These are phyloP conservation scores for Endogone sp. DNA, from an alignment of 192 early-diverging fungal genomes.

Conservation along the genomic window DNA sequence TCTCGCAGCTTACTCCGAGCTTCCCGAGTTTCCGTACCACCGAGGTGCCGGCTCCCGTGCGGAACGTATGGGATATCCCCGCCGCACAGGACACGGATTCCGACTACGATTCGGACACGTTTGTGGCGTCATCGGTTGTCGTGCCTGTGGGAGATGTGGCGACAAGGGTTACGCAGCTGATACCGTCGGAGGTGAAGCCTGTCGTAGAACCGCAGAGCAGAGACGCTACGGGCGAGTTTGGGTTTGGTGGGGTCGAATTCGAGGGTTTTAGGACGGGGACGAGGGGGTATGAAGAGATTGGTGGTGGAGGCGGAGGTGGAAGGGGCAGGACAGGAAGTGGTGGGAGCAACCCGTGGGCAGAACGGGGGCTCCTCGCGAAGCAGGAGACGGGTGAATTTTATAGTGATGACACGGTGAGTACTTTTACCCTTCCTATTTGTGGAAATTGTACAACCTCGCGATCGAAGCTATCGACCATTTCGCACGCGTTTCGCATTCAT, in stretches of 20 bases:
- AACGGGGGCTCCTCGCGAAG: background rate
- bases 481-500: too few species aligned
- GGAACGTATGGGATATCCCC: background rate
- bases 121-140: slow-evolving; percentile 18
- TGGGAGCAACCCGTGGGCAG: background rate
- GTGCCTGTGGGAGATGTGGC: slow-evolving; percentile 19
- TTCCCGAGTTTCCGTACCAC: background rate
- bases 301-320: slow-evolving; percentile 7
- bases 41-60: slow-evolving; percentile 3
- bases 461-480: too few species aligned
- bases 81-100: background rate
- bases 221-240: background rate
- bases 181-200: slow-evolving; percentile 18
- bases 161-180: slow-evolving; percentile 15
- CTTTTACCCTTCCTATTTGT: background rate
- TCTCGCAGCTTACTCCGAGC: background rate
- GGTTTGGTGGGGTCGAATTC: background rate
- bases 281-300: slow-evolving; percentile 42
- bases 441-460: too few species aligned
- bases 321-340: background rate
- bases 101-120: slow-evolving; percentile 32
- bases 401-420: background rate
- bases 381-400: background rate
- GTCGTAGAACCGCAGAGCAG: background rate
- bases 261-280: background rate